Conservation (phyloP, 257 asterid species). For the Nicotiana undulata region DNA sequence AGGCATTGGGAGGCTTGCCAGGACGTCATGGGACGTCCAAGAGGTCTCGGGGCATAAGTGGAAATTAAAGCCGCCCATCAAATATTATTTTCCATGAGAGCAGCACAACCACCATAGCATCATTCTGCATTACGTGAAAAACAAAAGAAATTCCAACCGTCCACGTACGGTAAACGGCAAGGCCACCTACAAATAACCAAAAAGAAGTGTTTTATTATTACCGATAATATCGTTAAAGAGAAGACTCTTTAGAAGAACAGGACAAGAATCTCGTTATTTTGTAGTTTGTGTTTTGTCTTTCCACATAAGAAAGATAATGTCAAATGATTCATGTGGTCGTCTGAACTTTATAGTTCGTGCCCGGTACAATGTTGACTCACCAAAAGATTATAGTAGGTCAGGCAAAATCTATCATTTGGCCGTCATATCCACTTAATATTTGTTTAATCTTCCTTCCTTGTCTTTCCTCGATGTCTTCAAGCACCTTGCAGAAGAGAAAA, state of each 20-base stretch:
- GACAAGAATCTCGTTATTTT: not conserved
- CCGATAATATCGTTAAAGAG: not conserved
- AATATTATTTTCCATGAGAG: not conserved
- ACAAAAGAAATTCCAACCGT: not conserved
- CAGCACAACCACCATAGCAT: not conserved
- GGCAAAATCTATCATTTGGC: not conserved
- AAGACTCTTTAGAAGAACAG: not conserved
- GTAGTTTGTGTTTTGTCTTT: conserved; percentile 1
- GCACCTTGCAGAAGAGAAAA: not conserved
- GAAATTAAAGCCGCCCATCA: too few species aligned
- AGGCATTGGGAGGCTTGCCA: too few species aligned
- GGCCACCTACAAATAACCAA: not conserved
- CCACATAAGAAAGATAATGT: conserved; percentile 9
- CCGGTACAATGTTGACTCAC: conserved; percentile 14
- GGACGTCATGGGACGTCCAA: too few species aligned
- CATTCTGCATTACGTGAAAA: not conserved
- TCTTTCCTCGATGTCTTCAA: not conserved
- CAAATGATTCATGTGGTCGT: not conserved
- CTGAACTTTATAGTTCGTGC: not conserved
- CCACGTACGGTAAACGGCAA: not conserved
- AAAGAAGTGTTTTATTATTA: not conserved
- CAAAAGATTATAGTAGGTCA: not conserved
- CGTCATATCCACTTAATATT: conserved; percentile 13
- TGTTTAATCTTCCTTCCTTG: not conserved
- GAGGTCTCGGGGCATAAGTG: too few species aligned